Evolutionary conservation across 179 eudicot species (phyloP), one percentile per base, ranked within the genome.

Genomic region (Dionaea muscipula): DNA sequence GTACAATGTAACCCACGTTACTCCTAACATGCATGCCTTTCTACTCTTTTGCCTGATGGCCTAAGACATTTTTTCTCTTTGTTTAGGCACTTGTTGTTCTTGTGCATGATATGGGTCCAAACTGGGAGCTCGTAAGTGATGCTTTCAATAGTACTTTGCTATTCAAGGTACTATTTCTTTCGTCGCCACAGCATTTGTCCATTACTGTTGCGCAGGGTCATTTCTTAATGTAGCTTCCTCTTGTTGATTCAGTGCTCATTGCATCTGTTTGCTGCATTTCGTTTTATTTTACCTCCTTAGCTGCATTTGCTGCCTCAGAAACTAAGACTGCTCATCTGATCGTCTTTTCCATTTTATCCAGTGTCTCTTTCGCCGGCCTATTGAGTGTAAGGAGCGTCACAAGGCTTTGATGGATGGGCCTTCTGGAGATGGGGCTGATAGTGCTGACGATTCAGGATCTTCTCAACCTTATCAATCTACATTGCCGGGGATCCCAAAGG

Each of bases 401-500:
- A 79, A 74, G 49, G 43, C 27, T 58, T 67, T 87, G 55, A 77
- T 87, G 84, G 87, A 84, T 60, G 77, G 66, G 61, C 76, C 77
- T 59, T 53, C 81, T 67, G 89, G 86, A 65, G 89, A 87, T 75
- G 94, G 94, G 45, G 93, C 93, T 50, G 98, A 84, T 68, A 79
- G 99, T 76, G 94, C 93, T 60, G 94, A 91, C 40, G 89, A 91
- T 77, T 91, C 98, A 44, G 94, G 95, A 62, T 81, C 96, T 68
- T 87, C 89, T 63, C 93, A 85, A 62, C 83, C 95, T 64, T 93
- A 88, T 67, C 89, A 88, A 37, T 84, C 95, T 59, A 93, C 95
- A 51, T 76, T 87, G 63, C 96, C 98, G 17, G 98, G 98, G 71
- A 91, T 91, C 67, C 99, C 94, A 10, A 86, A 89, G 94, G 98